Conservation (phyloP, 164 flowering plant genomes). For the Santalum album region DNA sequence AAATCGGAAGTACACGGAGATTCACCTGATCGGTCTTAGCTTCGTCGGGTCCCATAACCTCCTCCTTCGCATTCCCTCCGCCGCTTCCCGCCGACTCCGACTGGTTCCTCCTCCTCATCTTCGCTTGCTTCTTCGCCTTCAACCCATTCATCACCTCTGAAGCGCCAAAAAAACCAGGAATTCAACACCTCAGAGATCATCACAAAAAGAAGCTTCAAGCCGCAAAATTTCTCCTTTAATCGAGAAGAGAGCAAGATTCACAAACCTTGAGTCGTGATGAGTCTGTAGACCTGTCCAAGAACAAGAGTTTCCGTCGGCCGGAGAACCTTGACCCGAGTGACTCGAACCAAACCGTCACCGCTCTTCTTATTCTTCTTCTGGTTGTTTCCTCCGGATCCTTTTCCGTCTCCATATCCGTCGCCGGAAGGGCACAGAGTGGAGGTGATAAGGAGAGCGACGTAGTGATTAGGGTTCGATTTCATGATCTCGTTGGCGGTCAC, state of each 20-base stretch:
- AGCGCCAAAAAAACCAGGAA: background rate
- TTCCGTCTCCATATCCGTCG: background rate
- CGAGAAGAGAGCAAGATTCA: background rate
- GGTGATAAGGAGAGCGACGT: conserved; percentile 79
- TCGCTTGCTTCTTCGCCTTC: conserved; percentile 69
- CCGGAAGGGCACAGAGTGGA: conserved; percentile 32
- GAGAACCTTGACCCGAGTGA: conserved; percentile 73
- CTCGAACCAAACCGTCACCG: conserved; percentile 18
- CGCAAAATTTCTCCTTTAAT: too few relatives aligned
- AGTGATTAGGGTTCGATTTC: conserved; percentile 77
- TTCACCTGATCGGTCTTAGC: conserved; percentile 39
- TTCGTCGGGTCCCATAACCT: conserved; percentile 17
- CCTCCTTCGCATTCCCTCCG: conserved; percentile 8
- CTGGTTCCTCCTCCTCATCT: conserved; percentile 35
- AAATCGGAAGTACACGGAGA: conserved; percentile 1
- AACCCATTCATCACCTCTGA: conserved; percentile 90
- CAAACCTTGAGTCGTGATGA: conserved; percentile 70
- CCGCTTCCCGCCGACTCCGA: conserved; percentile 12
- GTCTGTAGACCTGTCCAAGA: conserved; percentile 82
- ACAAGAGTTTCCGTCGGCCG: conserved; percentile 66
- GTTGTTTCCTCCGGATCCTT: too few relatives aligned
- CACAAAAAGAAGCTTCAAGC: background rate
- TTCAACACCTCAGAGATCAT: background rate
- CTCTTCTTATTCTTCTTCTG: background rate
- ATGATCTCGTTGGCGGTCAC: conserved; percentile 63